Percentiles rank a stretch among this genome's conserved stretches.
These are phyloP conservation scores for sorghum (Sorghum bicolor) DNA, from an alignment of 176 grass and related monocot species.

Conservation along the genomic window DNA sequence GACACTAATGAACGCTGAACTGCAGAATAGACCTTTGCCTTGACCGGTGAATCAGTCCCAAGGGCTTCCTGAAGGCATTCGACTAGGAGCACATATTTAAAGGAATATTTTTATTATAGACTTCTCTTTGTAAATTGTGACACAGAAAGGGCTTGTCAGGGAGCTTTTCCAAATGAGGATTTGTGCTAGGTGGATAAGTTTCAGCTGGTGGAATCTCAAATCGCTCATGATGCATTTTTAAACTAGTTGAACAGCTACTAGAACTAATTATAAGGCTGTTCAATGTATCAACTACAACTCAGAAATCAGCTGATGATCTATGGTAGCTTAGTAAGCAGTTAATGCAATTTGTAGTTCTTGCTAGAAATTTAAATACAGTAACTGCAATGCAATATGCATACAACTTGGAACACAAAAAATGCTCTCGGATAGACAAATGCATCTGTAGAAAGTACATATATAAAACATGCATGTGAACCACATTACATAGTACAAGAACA, in stretches of 20 bases:
- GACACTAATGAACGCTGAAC: slow-evolving; percentile 19
- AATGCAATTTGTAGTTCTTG: neutral
- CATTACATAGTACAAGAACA: slow-evolving; percentile 20
- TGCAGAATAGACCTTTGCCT: neutral
- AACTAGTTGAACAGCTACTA: neutral
- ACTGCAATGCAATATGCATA: neutral
- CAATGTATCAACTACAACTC: neutral
- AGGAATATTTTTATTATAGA: neutral
- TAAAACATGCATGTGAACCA: neutral
- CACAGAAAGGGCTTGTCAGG: neutral
- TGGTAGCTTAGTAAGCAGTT: neutral
- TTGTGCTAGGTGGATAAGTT: neutral
- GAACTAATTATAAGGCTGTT: neutral
- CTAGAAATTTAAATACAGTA: neutral
- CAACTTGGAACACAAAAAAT: neutral
- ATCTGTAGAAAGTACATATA: slow-evolving; percentile 12
- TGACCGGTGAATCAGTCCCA: slow-evolving; percentile 8
- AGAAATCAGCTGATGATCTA: neutral
- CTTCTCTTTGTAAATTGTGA: neutral
- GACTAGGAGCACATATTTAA: neutral
- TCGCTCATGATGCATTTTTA: neutral
- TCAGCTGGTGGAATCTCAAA: neutral
- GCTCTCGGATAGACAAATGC: slow-evolving; percentile 1
- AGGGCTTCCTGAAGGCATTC: neutral
- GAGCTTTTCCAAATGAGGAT: neutral